These are phyloP conservation scores for Boletellus deceptivus DNA, from an alignment of 1,284 basidiomycete genomes.

Conservation along the genomic window DNA sequence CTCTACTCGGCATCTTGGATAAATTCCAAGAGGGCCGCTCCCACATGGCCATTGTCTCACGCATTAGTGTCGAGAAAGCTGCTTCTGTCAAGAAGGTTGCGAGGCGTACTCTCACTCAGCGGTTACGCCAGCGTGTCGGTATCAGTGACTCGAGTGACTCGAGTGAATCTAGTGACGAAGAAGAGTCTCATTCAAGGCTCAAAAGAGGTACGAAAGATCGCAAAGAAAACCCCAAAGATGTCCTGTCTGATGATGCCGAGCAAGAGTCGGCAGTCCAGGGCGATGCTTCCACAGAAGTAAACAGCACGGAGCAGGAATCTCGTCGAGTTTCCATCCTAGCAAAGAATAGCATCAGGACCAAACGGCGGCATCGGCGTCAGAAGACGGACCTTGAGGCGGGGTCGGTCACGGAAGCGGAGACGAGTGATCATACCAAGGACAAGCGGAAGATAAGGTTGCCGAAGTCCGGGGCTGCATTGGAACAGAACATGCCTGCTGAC, in stretches of 20 bases:
- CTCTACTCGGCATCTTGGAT: slow-evolving; percentile 84
- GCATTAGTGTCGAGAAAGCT: slow-evolving; percentile 55
- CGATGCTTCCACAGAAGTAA: slow-evolving; percentile 30
- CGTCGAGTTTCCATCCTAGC: slow-evolving; percentile 16
- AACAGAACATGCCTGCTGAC: slow-evolving; percentile 84
- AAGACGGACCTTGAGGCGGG: slow-evolving; percentile 42
- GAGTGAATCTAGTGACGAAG: slow-evolving; percentile 43
- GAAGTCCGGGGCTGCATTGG: slow-evolving; percentile 44
- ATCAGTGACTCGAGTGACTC: slow-evolving; percentile 59
- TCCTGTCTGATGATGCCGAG: slow-evolving; percentile 27
- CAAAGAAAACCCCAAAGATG: slow-evolving; percentile 28
- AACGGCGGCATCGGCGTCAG: slow-evolving; percentile 18
- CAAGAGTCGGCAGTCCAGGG: slow-evolving; percentile 37
- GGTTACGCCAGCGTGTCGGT: slow-evolving; percentile 60
- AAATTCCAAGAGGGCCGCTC: slow-evolving; percentile 89
- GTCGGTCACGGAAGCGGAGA: slow-evolving; percentile 15
- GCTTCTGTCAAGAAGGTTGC: slow-evolving; percentile 36
- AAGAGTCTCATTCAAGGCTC: slow-evolving; percentile 33
- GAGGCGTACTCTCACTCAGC: slow-evolving; percentile 70
- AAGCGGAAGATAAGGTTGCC: slow-evolving; percentile 45
- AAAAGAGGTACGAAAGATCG: slow-evolving; percentile 9
- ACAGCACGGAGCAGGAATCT: slow-evolving; percentile 22
- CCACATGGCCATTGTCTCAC: slow-evolving; percentile 88
- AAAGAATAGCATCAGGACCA: slow-evolving; percentile 20
- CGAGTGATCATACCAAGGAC: slow-evolving; percentile 26